Conservation (phyloP, 257 asterid species). For the Capsicum chinense region DNA sequence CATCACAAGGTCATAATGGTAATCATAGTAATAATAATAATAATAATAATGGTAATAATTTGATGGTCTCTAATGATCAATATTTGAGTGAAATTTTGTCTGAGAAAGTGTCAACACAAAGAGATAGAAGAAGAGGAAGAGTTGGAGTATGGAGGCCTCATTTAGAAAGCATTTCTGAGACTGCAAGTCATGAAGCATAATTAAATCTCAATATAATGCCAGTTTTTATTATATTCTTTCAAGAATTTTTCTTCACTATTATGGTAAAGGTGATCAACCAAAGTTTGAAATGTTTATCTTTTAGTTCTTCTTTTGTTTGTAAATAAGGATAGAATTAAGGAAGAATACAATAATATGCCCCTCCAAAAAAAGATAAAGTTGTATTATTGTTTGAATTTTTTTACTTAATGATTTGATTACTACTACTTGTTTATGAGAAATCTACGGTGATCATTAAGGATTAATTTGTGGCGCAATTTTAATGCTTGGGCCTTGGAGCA, state of each 20-base stretch:
- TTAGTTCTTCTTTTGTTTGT: slow-evolving; percentile 29
- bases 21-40: neutral
- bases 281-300: slow-evolving; percentile 29
- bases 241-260: slow-evolving; percentile 38
- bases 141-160: slow-evolving; percentile 87
- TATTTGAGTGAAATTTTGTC: slow-evolving; percentile 82
- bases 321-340: slow-evolving; percentile 40
- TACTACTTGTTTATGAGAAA: neutral
- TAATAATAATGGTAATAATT: slow-evolving; percentile 32
- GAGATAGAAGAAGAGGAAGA: slow-evolving; percentile 89
- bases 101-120: slow-evolving; percentile 64
- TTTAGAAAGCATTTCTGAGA: slow-evolving; percentile 82
- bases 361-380: neutral
- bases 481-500: neutral
- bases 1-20: neutral
- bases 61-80: slow-evolving; percentile 58
- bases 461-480: too few relatives aligned
- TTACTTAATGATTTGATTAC: slow-evolving; percentile 22
- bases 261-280: slow-evolving; percentile 48
- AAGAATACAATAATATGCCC: slow-evolving; percentile 23
- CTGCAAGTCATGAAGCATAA: slow-evolving; percentile 48
- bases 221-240: neutral
- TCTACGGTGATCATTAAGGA: neutral
- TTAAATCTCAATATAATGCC: slow-evolving; percentile 17
- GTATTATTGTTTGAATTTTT: slow-evolving; percentile 17